phyloP scores from a whole-genome alignment of 345 rosid species.

The Corchorus olitorius region DNA sequence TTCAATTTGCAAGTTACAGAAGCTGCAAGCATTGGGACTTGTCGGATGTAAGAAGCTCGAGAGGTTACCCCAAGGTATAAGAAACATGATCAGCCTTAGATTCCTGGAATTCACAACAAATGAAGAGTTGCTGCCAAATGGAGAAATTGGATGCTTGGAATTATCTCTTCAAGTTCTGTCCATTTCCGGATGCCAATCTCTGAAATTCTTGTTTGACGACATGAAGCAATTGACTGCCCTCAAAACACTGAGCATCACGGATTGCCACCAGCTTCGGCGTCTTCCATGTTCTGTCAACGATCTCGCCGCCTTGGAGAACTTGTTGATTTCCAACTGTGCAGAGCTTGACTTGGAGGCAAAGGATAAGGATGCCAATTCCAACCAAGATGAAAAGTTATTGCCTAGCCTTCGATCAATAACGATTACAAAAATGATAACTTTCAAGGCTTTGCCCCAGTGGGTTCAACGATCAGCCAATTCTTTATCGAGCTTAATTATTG shows the following conservation, averaged over 20 bases:
- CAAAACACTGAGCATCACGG: background rate
- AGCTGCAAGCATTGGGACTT: background rate
- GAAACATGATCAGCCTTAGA: background rate
- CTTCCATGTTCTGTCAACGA: background rate
- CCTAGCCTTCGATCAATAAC: no score
- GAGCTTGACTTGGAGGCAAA: background rate
- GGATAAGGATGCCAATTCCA: background rate
- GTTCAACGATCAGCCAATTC: no score
- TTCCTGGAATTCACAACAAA: background rate
- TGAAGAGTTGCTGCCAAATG: background rate
- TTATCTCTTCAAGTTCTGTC: background rate
- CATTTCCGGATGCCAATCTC: background rate
- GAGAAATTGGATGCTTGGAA: background rate
- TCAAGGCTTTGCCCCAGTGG: no score
- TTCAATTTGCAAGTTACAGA: background rate
- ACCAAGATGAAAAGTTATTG: no score
- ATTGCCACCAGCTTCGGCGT: background rate
- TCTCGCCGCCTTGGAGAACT: background rate
- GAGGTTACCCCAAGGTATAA: background rate
- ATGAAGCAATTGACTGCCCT: background rate
- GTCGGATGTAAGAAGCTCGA: background rate
- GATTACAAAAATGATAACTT: no score
- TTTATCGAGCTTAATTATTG: no score
- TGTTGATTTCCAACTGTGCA: background rate
- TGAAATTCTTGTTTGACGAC: background rate